phyloP scores from a whole-genome alignment of 129 eudicot species.

The Deinandra increscens region DNA sequence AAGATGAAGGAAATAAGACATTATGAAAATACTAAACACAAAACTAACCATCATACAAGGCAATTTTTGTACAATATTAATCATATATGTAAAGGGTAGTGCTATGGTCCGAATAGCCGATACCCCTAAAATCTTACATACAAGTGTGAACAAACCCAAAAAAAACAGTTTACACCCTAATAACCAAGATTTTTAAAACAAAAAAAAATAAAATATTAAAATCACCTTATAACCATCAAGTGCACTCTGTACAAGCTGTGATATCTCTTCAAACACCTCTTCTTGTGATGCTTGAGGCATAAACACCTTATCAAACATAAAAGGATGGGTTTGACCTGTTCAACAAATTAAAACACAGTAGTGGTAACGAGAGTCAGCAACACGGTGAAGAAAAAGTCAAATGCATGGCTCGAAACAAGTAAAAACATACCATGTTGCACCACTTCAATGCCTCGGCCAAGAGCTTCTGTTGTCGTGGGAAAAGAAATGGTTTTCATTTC shows the following conservation, averaged over 20 bases:
- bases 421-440: conserved; percentile 65
- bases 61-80: not conserved
- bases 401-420: not conserved
- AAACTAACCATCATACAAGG: not conserved
- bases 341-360: conserved; percentile 9
- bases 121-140: not conserved
- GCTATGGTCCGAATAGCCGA: not conserved
- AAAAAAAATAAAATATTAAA: not conserved
- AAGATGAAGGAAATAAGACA: not conserved
- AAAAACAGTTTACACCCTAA: not conserved
- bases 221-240: conserved; percentile 97
- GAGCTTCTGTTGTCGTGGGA: conserved; percentile 66
- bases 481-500: conserved; percentile 62
- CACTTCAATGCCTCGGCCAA: conserved; percentile 87
- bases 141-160: not conserved
- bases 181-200: not conserved
- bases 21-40: not conserved
- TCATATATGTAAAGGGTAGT: not conserved
- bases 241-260: conserved; percentile 98
- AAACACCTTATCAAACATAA: conserved; percentile 92
- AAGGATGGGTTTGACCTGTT: conserved; percentile 80
- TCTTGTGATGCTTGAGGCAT: conserved; percentile 81
- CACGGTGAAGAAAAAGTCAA: not conserved
- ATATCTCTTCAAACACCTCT: conserved; percentile 83
- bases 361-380: conserved; percentile 8